Evolutionary conservation across 1,139 yeast species (phyloP).

Genomic region (Candida dubliniensis): DNA sequence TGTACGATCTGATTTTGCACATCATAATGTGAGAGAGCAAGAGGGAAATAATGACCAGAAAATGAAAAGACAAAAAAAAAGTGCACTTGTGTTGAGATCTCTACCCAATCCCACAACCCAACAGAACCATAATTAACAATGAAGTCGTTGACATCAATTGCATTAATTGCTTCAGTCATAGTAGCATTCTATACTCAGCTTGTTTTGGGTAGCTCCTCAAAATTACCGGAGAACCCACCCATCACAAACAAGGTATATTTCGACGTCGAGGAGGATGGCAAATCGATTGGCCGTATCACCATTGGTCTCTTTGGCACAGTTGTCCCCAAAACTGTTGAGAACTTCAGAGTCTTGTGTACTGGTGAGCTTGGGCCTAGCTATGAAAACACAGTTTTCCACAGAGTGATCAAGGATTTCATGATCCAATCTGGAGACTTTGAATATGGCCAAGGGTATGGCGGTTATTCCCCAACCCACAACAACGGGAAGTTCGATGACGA

Average conservation of each 20-base stretch:
- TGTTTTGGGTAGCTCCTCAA: slow-evolving; percentile 18
- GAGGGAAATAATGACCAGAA: neutral
- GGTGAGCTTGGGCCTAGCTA: slow-evolving; percentile 58
- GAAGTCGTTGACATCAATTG: slow-evolving; percentile 25
- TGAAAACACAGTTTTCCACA: slow-evolving; percentile 53
- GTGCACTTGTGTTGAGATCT: too few relatives aligned
- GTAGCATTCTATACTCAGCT: slow-evolving; percentile 22
- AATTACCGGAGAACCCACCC: slow-evolving; percentile 50
- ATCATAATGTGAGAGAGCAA: too few relatives aligned
- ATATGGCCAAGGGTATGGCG: slow-evolving; percentile 60
- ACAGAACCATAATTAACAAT: slow-evolving; percentile 17
- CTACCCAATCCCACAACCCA: neutral
- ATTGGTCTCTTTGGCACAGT: slow-evolving; percentile 71
- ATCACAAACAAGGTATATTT: slow-evolving; percentile 79
- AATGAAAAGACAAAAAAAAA: neutral
- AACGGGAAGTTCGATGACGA: slow-evolving; percentile 62
- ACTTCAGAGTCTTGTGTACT: slow-evolving; percentile 59
- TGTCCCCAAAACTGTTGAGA: slow-evolving; percentile 60
- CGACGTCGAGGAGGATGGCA: slow-evolving; percentile 81
- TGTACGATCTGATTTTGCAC: too few relatives aligned
- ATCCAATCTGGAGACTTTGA: slow-evolving; percentile 66
- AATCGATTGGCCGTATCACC: slow-evolving; percentile 63
- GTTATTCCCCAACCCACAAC: slow-evolving; percentile 43
- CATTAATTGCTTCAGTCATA: slow-evolving; percentile 18
- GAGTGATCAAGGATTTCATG: slow-evolving; percentile 60